Percentiles rank a stretch among this genome's conserved stretches.
Conservation (phyloP, 371 early-diverging fungal species). For the Apophysomyces ossiformis region DNA sequence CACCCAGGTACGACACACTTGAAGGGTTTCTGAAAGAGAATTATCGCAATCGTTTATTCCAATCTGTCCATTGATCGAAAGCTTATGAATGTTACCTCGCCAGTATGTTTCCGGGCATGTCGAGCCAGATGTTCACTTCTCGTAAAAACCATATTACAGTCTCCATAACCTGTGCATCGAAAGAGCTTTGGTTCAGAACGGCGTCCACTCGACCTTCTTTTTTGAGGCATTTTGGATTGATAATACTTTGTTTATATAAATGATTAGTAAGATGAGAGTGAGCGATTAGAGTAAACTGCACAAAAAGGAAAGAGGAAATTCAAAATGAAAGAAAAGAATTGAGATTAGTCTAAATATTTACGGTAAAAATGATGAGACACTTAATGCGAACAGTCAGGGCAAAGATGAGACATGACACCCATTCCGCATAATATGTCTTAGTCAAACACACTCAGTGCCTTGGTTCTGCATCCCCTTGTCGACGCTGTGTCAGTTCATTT, state of each 20-base stretch:
- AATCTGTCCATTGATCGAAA: background rate
- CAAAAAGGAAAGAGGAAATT: conserved; percentile 9
- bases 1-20: conserved; percentile 65
- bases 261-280: background rate
- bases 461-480: background rate
- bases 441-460: background rate
- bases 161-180: conserved; percentile 60
- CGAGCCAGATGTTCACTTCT: conserved; percentile 66
- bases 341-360: background rate
- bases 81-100: conserved; percentile 42
- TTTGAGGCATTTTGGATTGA: conserved; percentile 16
- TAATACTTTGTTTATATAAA: background rate
- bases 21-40: conserved; percentile 53
- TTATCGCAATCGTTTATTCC: background rate
- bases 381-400: conserved; percentile 1
- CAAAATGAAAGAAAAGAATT: background rate
- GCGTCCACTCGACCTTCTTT: conserved; percentile 11
- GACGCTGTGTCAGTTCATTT: background rate
- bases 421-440: conserved; percentile 10
- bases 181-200: conserved; percentile 53
- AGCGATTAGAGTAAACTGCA: background rate
- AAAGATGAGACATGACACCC: conserved; percentile 11
- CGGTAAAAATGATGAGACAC: conserved; percentile 3
- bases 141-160: conserved; percentile 65
- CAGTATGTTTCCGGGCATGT: conserved; percentile 61